Evolutionary conservation across 1,139 yeast species (phyloP).

Genomic region (Lodderomyces orthopsilosis): DNA sequence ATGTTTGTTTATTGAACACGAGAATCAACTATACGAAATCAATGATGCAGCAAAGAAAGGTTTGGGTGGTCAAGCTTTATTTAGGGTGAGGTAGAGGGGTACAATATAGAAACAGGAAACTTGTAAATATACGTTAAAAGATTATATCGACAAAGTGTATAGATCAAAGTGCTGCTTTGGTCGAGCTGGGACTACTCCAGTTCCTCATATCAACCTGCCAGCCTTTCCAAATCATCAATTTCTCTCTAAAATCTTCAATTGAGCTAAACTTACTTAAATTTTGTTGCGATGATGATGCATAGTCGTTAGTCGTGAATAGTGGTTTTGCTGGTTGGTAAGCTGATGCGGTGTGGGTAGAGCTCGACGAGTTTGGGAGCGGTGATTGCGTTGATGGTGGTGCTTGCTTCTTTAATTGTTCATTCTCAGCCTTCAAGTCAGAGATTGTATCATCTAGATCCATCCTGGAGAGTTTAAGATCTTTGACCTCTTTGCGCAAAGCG

Average conservation of each 20-base stretch:
- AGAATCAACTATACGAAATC: slow-evolving; percentile 59
- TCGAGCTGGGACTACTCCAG: slow-evolving; percentile 51
- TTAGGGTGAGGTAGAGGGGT: slow-evolving; percentile 59
- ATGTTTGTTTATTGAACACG: slow-evolving; percentile 55
- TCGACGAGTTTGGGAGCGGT: slow-evolving; percentile 4
- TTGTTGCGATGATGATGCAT: slow-evolving; percentile 32
- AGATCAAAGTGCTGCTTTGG: slow-evolving; percentile 25
- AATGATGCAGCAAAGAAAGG: slow-evolving; percentile 83
- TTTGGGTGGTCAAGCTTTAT: slow-evolving; percentile 73
- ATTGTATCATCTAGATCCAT: slow-evolving; percentile 47
- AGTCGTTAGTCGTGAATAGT: slow-evolving; percentile 33
- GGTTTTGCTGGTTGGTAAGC: slow-evolving; percentile 30
- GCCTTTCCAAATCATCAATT: slow-evolving; percentile 63
- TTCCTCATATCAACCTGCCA: slow-evolving; percentile 85
- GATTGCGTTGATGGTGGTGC: slow-evolving; percentile 1
- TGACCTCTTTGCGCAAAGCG: slow-evolving; percentile 42
- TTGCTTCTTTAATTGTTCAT: slow-evolving; percentile 18
- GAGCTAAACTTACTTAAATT: slow-evolving; percentile 19
- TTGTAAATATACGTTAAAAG: slow-evolving; percentile 1
- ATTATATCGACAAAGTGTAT: not conserved
- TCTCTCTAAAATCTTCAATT: slow-evolving; percentile 40
- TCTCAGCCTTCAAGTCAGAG: slow-evolving; percentile 22
- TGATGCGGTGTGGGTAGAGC: slow-evolving; percentile 1
- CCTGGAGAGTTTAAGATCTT: slow-evolving; percentile 41
- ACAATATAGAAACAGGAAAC: slow-evolving; percentile 1